Conservation (phyloP, 2,329 filamentous ascomycete species). For the Aureobasidium mangrovei region DNA sequence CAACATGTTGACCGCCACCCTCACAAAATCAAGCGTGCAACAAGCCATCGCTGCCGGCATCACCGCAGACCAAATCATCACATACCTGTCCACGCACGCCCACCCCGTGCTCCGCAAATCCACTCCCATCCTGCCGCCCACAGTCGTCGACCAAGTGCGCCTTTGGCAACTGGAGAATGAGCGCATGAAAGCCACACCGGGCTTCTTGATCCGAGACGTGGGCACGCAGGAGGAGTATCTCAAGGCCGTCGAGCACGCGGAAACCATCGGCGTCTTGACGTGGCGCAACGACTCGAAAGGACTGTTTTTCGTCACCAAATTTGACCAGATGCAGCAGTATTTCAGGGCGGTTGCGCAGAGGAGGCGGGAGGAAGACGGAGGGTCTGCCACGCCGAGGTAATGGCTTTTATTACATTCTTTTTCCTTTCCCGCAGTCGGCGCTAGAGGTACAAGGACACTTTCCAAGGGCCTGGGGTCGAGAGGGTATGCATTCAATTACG, state of each 20-base stretch:
- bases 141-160: constrained; percentile 93
- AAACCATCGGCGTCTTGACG: constrained; percentile 79
- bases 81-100: constrained; percentile 83
- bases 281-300: constrained; percentile 75
- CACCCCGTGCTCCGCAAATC: constrained; percentile 85
- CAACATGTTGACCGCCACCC: constrained; percentile 84
- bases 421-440: too few relatives aligned
- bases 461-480: too few relatives aligned
- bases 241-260: constrained; percentile 64
- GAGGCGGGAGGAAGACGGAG: constrained; percentile 25
- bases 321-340: constrained; percentile 80
- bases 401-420: too few relatives aligned
- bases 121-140: constrained; percentile 76
- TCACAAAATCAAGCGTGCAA: constrained; percentile 81
- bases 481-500: too few relatives aligned
- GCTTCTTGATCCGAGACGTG: constrained; percentile 88
- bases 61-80: constrained; percentile 89
- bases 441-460: too few relatives aligned
- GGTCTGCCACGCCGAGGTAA: neutral
- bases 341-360: constrained; percentile 49
- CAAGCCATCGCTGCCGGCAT: constrained; percentile 84
- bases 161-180: constrained; percentile 98
- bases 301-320: constrained; percentile 85
- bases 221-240: constrained; percentile 55
- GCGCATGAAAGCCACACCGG: constrained; percentile 73